Evolutionary conservation across 495 filamentous ascomycete genomes (phyloP), one percentile per base, ranked within the genome.

Genomic region (Penicillium arizonense): DNA sequence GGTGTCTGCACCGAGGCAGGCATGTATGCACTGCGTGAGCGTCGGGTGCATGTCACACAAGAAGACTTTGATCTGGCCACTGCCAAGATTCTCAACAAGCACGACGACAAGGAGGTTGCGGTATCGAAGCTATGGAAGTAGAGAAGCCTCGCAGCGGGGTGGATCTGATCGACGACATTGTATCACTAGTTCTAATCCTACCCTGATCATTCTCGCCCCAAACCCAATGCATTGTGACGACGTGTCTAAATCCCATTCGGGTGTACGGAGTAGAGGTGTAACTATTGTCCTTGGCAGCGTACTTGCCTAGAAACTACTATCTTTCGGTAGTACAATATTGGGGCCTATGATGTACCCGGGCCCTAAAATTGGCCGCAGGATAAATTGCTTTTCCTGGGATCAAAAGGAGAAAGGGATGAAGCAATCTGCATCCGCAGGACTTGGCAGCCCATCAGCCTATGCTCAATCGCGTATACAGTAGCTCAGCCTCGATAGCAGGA

Each of bases 21-120:
- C 57, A 99, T 99, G 94, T 99, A 90, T 65, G 94, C 94, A 11
- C 79, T 99, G 47, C 85, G 94, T 53, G 94, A 99, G 74, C 78
- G 94, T 65, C 84, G 94, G 57, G 94, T 97, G 49, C 94, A 99
- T 67, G 94, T 99, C 52, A 98, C 94, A 30, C 94, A 99, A 71
- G 94, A 99, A 74, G 94, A 99, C 76, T 99, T 99, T 69, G 94
- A 99, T 69, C 79, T 99, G 57, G 94, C 94, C 23, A 97, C 95
- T 4, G 94, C 94, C 64, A 99, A 99, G 88, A 93, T 99, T 44
- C 83, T 99, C 65, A 97, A 97, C 80, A 97, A 97, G 80, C 94
- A 99, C 68, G 94, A 99, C 62, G 94, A 99, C 69, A 99, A 97
- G 80, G 91, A 96, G 71, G 90, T 87, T 53, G 87, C 81, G 71